Evolutionary conservation across 2,329 filamentous ascomycete genomes (phyloP).

Genomic region (Gyromitra esculenta): DNA sequence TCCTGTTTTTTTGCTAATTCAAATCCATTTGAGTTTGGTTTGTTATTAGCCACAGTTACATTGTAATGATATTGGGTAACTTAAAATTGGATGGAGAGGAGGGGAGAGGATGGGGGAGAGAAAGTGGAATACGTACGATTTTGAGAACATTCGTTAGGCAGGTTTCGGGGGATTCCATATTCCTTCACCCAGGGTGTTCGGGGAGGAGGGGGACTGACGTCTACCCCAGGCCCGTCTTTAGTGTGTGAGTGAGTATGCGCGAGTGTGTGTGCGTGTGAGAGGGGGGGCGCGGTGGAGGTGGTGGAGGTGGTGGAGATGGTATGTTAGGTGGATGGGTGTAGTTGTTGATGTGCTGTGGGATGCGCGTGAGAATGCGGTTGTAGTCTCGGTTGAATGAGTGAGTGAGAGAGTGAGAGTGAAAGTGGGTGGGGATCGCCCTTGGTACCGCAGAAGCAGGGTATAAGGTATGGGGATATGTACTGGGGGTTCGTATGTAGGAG

Average conservation of each 20-base stretch:
- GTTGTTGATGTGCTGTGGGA: constrained; percentile 22
- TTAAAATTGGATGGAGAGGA: too few species aligned
- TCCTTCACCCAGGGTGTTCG: constrained; percentile 31
- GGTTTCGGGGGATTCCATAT: constrained; percentile 53
- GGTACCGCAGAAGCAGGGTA: constrained; percentile 21
- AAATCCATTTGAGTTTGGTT: too few species aligned
- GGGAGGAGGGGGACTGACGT: constrained; percentile 3
- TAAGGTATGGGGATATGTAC: too few species aligned
- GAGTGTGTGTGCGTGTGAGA: neutral
- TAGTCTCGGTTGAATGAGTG: constrained; percentile 32
- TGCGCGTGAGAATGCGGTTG: constrained; percentile 28
- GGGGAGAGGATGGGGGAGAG: neutral
- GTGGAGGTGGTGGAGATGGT: neutral
- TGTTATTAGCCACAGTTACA: too few species aligned
- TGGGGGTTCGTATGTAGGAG: neutral
- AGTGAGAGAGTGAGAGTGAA: neutral
- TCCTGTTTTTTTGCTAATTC: constrained; percentile 40
- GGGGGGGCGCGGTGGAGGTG: neutral
- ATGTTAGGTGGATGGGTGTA: neutral
- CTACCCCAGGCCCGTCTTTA: neutral
- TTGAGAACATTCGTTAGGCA: constrained; percentile 55
- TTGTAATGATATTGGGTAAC: too few species aligned
- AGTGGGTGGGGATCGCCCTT: constrained; percentile 25
- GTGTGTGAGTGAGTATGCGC: neutral
- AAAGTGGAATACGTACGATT: constrained; percentile 49